Evolutionary conservation across 208 protist species (phyloP), one percentile per base, ranked within the genome.

Genomic region (Acanthamoeba sp.): DNA sequence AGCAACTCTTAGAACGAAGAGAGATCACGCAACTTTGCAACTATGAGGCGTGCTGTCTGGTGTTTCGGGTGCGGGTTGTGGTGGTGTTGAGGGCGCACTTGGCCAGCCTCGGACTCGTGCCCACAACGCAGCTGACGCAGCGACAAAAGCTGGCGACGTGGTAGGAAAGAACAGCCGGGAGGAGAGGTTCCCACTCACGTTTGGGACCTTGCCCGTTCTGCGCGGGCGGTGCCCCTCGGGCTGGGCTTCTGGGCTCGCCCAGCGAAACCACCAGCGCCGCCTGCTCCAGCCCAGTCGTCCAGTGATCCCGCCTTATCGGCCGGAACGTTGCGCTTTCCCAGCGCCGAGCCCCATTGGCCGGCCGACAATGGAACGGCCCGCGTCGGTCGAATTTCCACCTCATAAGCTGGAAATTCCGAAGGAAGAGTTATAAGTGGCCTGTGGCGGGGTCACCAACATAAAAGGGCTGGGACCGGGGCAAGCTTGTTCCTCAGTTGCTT

Each of bases 291-390:
- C 34, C 64, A 73, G 64, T 2, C 64, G 55, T 62, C 64, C 64
- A 73, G 64, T 73, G 64, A 73, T 73, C 64, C 64, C 64, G 64
- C 64, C 24, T 18, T 73, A 73, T 73, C 64, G 64, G 32, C 32
- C 64, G 32, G 64, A 40, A 73, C 14, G 64, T 73, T 32, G 29
- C 64, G 64, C 24, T 73, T 73, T 73, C 64, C 64, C 34, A 73
- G 32, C 4, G 12, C 2, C 64, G 12, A 7, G 5, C 32, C 1
- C n/a, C 16, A 73, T 73, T 73, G 64, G 64, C 27, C 22, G 5
- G 6, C n/a, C 55, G 0, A 5, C 22, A 10, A 0, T 62, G 24
- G 32, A 73, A 73, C 5, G 36, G 10, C 59, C 32, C 27, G 64
- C 27, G 24, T 62, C 64, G 0, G 2, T 40, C 64, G 64, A 73